Evolutionary conservation across 331 rosid genomes (phyloP), one percentile per base, ranked within the genome.

Genomic region (Saraca asoca): DNA sequence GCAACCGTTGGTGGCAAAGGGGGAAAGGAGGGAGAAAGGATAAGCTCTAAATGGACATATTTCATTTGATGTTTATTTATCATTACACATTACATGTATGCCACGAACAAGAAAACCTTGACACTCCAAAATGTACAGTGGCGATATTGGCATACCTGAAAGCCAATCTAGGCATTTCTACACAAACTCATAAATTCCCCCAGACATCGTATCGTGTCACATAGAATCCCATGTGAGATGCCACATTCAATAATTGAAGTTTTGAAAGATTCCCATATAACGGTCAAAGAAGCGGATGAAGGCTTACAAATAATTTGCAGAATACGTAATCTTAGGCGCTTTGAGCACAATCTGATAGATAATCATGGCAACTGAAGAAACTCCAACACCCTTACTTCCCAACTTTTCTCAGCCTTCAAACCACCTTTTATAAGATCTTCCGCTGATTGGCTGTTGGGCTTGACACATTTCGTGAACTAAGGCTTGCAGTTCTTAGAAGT

Each of bases 401-500:
- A 51, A 75, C 69, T 64, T 38, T 44, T 70, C 75, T 38, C 52
- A 54, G 65, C 68, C 72, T 71, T 61, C 60, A 29, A 80, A 80
- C 71, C 48, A 17, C 20, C 7, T 68, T 24, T 39, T 49, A 38
- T 79, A 85, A 87, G 45, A 53, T 46, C 84, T 81, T 82, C 58
- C 79, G 69, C 46, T 50, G 80, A 16, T 48, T 75, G 34, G 5
- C 41, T 5, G 64, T 2, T 10, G 92, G 85, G 80, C 87, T 80
- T 14, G 66, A 41, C 46, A 82, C 72, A 0, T 51, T 80, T 63
- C 83, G 78, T 6, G 99, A 83, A 82, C 88, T 69, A 12, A 94
- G 77, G 83, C 99, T 94, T 20, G 99, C 99, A 29, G 95, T 86
- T 87, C 99, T 86, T 58, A 94, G 73, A 76, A 94, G 99, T 68